Conservation (phyloP, 2,329 filamentous ascomycete genomes). For the Fusarium buharicum region DNA sequence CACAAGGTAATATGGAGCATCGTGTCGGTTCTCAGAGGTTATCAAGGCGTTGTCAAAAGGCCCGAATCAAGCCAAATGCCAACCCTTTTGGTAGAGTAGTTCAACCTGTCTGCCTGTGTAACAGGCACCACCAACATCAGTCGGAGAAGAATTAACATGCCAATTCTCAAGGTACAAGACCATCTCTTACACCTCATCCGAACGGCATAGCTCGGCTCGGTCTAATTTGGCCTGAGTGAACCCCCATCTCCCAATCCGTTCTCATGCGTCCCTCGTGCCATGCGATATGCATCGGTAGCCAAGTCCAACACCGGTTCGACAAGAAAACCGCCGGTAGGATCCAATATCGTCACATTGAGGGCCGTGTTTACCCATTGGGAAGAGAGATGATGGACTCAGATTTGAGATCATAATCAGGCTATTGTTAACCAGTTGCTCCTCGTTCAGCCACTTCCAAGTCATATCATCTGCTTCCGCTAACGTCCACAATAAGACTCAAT, state of each 20-base stretch:
- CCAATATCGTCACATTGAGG: neutral
- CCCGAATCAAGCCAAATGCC: neutral
- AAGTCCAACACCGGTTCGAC: conserved; percentile 6
- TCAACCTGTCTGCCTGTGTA: neutral
- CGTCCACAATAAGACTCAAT: neutral
- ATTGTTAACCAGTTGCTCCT: neutral
- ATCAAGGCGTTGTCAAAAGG: neutral
- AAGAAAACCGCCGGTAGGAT: neutral
- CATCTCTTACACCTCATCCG: neutral
- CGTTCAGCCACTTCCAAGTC: neutral
- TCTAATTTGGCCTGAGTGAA: conserved; percentile 14
- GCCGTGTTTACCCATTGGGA: neutral
- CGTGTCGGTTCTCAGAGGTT: no score
- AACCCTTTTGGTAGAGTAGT: no score
- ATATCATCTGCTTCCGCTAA: conserved; percentile 5
- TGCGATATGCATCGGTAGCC: conserved; percentile 14
- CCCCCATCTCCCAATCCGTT: conserved; percentile 25
- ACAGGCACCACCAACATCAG: neutral
- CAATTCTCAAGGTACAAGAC: conserved; percentile 8
- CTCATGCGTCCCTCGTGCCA: conserved; percentile 21
- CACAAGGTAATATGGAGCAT: neutral
- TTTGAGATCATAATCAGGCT: no score
- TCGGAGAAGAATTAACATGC: neutral
- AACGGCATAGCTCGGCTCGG: conserved; percentile 22
- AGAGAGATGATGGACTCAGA: no score